These are phyloP conservation scores for Coemansia sp. DNA, from an alignment of 192 early-diverging fungal species.

Conservation along the genomic window DNA sequence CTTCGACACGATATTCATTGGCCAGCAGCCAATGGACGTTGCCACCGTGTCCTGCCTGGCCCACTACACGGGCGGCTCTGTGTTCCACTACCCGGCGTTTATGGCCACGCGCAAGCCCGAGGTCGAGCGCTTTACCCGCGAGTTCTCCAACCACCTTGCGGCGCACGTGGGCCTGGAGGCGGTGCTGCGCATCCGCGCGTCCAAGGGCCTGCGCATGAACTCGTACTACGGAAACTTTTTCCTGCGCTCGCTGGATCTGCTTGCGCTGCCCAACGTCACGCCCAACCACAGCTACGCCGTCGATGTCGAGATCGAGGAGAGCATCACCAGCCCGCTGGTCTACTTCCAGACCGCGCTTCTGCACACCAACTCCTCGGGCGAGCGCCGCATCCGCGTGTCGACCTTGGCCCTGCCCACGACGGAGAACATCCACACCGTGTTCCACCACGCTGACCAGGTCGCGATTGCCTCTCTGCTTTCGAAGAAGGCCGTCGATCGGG, in stretches of 20 bases:
- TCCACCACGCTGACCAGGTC: constrained; percentile 76
- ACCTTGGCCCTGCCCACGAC: constrained; percentile 88
- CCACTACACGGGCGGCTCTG: constrained; percentile 83
- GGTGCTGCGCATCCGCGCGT: constrained; percentile 88
- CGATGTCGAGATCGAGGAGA: constrained; percentile 78
- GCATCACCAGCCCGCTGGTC: constrained; percentile 63
- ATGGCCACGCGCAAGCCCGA: constrained; percentile 80
- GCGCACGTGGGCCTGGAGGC: constrained; percentile 84
- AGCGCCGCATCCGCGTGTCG: constrained; percentile 90
- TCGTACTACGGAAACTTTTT: constrained; percentile 98
- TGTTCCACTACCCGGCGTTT: constrained; percentile 87
- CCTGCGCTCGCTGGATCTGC: constrained; percentile 86
- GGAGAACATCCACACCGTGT: constrained; percentile 73
- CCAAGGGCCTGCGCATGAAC: constrained; percentile 82
- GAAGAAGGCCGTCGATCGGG: constrained; percentile 90
- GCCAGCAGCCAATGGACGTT: constrained; percentile 78
- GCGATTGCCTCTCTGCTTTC: constrained; percentile 78
- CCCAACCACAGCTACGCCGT: constrained; percentile 89
- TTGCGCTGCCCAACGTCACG: constrained; percentile 87
- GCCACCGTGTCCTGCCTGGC: constrained; percentile 68
- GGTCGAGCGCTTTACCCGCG: constrained; percentile 74
- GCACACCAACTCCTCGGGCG: constrained; percentile 84
- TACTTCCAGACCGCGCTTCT: constrained; percentile 95
- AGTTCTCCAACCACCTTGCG: constrained; percentile 76
- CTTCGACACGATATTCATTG: constrained; percentile 87